These are phyloP conservation scores for Triticum dicoccoides DNA, from an alignment of 176 grass and related monocot genomes.

Conservation along the genomic window DNA sequence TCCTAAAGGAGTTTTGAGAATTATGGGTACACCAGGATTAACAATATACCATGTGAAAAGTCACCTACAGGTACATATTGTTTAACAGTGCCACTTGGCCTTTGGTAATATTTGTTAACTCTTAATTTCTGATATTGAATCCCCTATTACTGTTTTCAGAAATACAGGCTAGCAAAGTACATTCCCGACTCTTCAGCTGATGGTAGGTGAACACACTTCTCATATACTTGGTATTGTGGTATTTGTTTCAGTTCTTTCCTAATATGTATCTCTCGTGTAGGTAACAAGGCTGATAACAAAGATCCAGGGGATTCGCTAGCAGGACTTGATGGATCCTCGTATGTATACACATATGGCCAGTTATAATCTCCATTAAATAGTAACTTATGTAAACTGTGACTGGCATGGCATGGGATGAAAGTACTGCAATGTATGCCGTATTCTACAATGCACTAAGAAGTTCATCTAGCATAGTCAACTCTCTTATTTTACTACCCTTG, in stretches of 20 bases:
- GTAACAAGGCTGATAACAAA: constrained; percentile 72
- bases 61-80: constrained; percentile 84
- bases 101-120: background rate
- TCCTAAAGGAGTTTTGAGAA: constrained; percentile 90
- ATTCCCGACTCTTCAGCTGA: constrained; percentile 82
- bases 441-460: constrained; percentile 6
- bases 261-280: constrained; percentile 36
- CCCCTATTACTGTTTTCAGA: constrained; percentile 45
- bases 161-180: constrained; percentile 96
- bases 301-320: constrained; percentile 57
- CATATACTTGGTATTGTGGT: background rate
- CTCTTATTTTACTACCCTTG: background rate
- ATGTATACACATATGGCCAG: constrained; percentile 41
- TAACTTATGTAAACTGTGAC: background rate
- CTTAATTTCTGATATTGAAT: constrained; percentile 25
- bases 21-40: constrained; percentile 79
- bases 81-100: constrained; percentile 4
- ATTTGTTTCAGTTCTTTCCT: constrained; percentile 21
- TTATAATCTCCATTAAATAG: background rate
- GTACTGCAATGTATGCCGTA: background rate
- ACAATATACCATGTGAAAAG: constrained; percentile 99
- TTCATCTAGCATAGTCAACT: background rate
- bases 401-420: background rate
- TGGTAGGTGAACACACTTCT: constrained; percentile 43
- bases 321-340: constrained; percentile 84